Base-by-base conservation (phyloP, 495 filamentous ascomycete genomes). In the Neurospora sp. region DNA sequence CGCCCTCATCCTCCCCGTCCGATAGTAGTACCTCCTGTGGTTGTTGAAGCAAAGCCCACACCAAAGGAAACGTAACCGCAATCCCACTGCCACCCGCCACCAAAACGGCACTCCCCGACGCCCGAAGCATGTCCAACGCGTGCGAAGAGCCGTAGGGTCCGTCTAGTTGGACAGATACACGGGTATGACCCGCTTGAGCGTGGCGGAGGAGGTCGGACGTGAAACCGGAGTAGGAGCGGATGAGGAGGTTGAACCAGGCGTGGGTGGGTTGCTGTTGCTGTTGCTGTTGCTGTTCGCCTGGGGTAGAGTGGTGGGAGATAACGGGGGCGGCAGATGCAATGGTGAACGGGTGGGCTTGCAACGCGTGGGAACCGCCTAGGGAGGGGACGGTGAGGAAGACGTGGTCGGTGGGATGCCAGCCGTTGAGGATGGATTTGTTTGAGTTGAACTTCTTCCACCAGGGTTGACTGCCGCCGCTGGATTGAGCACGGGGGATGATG, bases 71-170 rank as follows among this genome's bases (percentile, higher is more conserved):
- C 3, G 85, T 82, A 61, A 90, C 88, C 0, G 87, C 89, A 42
- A 91, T 88, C n/a, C 88, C 89, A 18, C 85, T 87, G 12, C 89
- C 89, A 7, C 89, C 88, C 6, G 88, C 87, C n/a, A 91, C 81
- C 16, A 91, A 72, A 18, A 91, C 83, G 76, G 72, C 81, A 80
- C 75, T 85, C 77, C 22, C 83, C 74, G 53, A 78, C 10, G 85
- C 83, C 42, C 83, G 82, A 41, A 80, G 71, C 77, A 80, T 76
- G 5, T 69, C 69, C 71, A 80, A 31, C 27, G 77, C 77, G 69
- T 75, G 69, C 68, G 81, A 74, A 38, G 86, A 87, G 44, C 90
- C 89, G 72, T 91, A 90, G 0, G 89, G 88, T 0, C 89, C 88
- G 73, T 91, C 88, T 8, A 85, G 74, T 41, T 83, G 79, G 42